Base-by-base conservation (phyloP, 176 grass and related monocot species). In the Phoenix roebelenii region DNA sequence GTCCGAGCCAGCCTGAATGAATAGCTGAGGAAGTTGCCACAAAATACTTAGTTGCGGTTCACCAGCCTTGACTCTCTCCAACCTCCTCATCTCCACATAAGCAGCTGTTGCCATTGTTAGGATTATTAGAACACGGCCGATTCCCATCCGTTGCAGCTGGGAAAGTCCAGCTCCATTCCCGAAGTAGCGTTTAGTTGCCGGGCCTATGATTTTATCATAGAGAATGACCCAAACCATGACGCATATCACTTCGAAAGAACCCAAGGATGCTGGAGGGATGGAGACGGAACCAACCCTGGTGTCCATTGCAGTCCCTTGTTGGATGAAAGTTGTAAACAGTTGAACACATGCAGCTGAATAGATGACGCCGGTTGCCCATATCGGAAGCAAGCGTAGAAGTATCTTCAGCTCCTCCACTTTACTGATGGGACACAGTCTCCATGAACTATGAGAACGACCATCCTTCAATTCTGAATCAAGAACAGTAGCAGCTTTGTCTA, bases 1-100 rank as follows among this genome's bases (percentile, higher is more conserved):
- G 61, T 95, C 89, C 1, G 79, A 73, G 16, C 75, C 79, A 4
- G 78, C 89, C 18, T 89, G 66, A 19, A 89, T 14, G 52, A 82
- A 70, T 63, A 89, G 89, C 69, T 95, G 89, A 0, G 82, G 79
- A 15, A 89, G 51, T 58, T 95, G 89, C 89, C 84, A 93, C 22
- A 66, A 51, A 19, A 93, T 93, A 71, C 55, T 71, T 51, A 88
- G 72, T 16, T 20, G 20, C 20, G 25, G 5, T 52, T 70, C 60
- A 6, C 71, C 80, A 1, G 35, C 66, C 49, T 44, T 60, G 30
- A 56, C 80, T 23, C 67, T 5, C 28, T n/a, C 67, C 7, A 93
- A 63, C 19, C 89, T 66, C 74, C 83, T 81, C 61, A 5, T 79
- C 63, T 94, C 84, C 44, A 76, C 68, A 20, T 82, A 60, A 19